Conservation (phyloP, 2,329 filamentous ascomycete genomes). For the Bipolaris gigantea region DNA sequence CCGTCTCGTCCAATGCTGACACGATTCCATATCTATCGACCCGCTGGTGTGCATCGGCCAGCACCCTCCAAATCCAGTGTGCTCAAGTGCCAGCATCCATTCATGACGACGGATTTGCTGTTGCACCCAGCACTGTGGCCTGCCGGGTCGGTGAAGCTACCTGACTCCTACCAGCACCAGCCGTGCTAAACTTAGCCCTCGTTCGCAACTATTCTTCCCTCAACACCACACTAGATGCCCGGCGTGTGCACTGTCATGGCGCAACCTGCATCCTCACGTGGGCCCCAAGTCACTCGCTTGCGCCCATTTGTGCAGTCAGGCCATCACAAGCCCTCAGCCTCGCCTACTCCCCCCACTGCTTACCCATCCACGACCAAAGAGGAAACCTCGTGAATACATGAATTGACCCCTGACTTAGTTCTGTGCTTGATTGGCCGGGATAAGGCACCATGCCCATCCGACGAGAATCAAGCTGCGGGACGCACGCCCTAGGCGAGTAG, state of each 20-base stretch:
- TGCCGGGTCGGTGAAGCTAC: background rate
- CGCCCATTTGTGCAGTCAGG: background rate
- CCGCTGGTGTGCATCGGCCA: background rate
- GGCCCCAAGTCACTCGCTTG: background rate
- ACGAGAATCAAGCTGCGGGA: conserved; percentile 11
- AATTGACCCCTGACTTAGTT: background rate
- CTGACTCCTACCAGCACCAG: background rate
- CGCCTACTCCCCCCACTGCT: too few species aligned
- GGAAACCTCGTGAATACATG: background rate
- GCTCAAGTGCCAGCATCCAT: background rate
- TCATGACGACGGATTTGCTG: background rate
- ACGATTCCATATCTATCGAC: background rate
- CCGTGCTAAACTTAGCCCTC: background rate
- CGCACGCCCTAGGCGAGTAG: conserved; percentile 13
- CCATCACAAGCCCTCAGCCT: background rate
- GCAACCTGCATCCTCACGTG: background rate
- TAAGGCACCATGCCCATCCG: conserved; percentile 11
- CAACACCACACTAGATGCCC: background rate
- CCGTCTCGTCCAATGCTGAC: background rate
- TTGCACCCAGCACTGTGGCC: background rate
- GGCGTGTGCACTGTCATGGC: background rate
- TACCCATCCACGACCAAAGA: background rate
- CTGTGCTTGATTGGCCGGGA: conserved; percentile 6
- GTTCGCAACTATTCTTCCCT: background rate
- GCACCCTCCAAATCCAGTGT: background rate